A percentile compares a stretch with the other conserved stretches of the same genome.
Evolutionary conservation across 2,329 filamentous ascomycete genomes (phyloP).

Genomic region (Talaromyces rugulosus): DNA sequence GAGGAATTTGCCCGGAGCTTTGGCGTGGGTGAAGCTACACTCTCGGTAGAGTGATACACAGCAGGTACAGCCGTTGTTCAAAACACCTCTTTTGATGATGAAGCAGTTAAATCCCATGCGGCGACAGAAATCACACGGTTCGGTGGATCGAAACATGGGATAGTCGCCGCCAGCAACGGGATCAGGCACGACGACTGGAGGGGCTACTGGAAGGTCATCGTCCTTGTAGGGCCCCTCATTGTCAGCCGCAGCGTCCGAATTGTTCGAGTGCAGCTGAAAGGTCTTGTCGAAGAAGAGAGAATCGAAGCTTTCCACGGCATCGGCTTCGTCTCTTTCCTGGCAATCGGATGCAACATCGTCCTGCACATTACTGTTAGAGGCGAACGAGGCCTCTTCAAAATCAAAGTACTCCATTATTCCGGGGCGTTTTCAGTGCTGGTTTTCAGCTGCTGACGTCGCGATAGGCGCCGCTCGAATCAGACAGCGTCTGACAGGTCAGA

Average conservation of each 20-base stretch:
- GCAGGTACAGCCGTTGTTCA: slow-evolving; percentile 44
- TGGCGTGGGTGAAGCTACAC: slow-evolving; percentile 44
- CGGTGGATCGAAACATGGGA: slow-evolving; percentile 43
- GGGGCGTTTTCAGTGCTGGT: background rate
- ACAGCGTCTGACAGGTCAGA: background rate
- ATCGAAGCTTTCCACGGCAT: slow-evolving; percentile 34
- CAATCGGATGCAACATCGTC: slow-evolving; percentile 38
- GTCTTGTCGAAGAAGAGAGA: slow-evolving; percentile 40
- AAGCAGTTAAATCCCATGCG: slow-evolving; percentile 46
- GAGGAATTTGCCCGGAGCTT: slow-evolving; percentile 38
- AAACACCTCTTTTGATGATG: slow-evolving; percentile 39
- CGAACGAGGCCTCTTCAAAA: slow-evolving; percentile 42
- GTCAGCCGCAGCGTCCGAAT: slow-evolving; percentile 19
- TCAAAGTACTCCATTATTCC: slow-evolving; percentile 47
- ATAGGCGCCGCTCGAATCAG: background rate
- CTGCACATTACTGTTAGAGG: slow-evolving; percentile 20
- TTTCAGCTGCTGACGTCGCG: background rate
- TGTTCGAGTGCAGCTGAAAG: slow-evolving; percentile 33
- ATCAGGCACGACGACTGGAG: slow-evolving; percentile 18
- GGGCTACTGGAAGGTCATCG: slow-evolving; percentile 14
- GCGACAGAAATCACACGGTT: slow-evolving; percentile 44
- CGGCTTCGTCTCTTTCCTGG: slow-evolving; percentile 35
- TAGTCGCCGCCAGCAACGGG: slow-evolving; percentile 24
- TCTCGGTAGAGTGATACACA: slow-evolving; percentile 45
- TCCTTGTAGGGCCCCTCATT: slow-evolving; percentile 12